Evolutionary conservation across 1,284 basidiomycete genomes (phyloP), one percentile per base, ranked within the genome.

Genomic region (Ustilago tritici): DNA sequence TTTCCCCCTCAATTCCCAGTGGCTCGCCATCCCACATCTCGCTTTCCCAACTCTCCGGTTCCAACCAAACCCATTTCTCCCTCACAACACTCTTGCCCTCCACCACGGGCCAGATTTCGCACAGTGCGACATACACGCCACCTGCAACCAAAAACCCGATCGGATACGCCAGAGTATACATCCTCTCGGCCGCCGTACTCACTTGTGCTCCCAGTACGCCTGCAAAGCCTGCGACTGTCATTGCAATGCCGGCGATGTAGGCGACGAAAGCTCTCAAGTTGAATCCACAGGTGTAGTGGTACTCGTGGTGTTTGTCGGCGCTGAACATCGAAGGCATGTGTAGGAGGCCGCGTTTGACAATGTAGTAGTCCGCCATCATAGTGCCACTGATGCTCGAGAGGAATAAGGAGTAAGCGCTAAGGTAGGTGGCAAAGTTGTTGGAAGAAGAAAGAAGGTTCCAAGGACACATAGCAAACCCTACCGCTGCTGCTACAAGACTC

Each of bases 361-460:
- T 80, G 87, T 91, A 95, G 87, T 94, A 95, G 84, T 95, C 87
- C 53, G 81, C 76, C 50, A 87, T 74, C 85, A 88, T 87, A 34
- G 86, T 73, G 8, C 87, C 87, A 7, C 84, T 81, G 62, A 88
- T 84, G 23, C 83, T 61, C 3, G 80, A 82, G 8, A 88, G 82
- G 79, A 88, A 87, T 36, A 87, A 84, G 14, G 84, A 85, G 69
- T 86, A 95, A 1, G 92, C 92, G 14, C 92, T 92, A 17, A 95
- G 90, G 86, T 95, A 95, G 38, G 91, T 92, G 17, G 92, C 91
- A 87, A 95, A 95, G 70, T 88, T 90, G 82, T 91, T 93, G 84
- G 91, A 92, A 73, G 88, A 90, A 84, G 91, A 91, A 77, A 93
- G 89, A 35, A 95, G 88, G 80, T 93, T 91, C 93, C 93, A 95